Conservation (phyloP, 371 early-diverging fungal species). For the Circinella minor region DNA sequence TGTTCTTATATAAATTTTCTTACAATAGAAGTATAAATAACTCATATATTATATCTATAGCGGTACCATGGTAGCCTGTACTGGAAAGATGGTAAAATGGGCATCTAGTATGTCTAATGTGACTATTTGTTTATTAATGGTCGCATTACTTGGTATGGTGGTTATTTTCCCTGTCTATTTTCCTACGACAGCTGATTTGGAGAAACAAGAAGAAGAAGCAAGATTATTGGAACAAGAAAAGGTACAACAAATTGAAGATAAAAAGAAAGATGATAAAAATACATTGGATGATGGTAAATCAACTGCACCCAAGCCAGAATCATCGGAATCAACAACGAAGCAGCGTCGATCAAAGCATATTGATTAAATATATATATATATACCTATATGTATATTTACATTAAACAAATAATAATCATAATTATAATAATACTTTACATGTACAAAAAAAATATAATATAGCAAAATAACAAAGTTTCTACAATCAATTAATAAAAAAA, state of each 20-base stretch:
- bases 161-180: slow-evolving; percentile 20
- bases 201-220: slow-evolving; percentile 6
- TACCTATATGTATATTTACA: too few species aligned
- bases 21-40: too few species aligned
- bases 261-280: neutral
- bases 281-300: neutral
- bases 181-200: slow-evolving; percentile 4
- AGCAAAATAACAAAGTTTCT: too few species aligned
- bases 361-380: neutral
- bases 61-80: slow-evolving; percentile 35
- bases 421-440: too few species aligned
- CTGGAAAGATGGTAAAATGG: slow-evolving; percentile 37
- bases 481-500: too few species aligned
- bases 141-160: slow-evolving; percentile 12
- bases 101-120: slow-evolving; percentile 34
- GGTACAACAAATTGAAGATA: neutral
- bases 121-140: slow-evolving; percentile 8
- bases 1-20: too few species aligned
- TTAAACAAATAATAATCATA: too few species aligned
- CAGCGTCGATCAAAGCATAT: slow-evolving; percentile 14
- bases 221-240: neutral
- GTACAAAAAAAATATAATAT: too few species aligned
- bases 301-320: neutral
- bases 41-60: slow-evolving; percentile 12
- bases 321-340: slow-evolving; percentile 8